Conservation (phyloP, 169 alveolate genomes). For the Eimeria tenella region DNA sequence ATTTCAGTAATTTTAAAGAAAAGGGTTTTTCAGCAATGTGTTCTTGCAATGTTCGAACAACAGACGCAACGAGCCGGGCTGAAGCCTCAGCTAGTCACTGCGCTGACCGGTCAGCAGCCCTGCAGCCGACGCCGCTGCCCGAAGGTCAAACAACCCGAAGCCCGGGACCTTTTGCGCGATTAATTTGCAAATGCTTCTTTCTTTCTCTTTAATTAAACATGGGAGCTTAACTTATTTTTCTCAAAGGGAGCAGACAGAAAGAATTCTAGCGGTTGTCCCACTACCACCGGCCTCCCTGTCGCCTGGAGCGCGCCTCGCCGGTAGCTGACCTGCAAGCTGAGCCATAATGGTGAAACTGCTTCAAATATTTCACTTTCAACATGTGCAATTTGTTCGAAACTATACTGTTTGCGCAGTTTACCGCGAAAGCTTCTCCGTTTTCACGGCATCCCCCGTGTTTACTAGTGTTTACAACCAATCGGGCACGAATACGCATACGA, state of each 20-base stretch:
- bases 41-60: neutral
- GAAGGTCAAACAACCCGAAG: neutral
- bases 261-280: neutral
- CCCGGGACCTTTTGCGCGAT: neutral
- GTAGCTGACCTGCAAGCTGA: neutral
- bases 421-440: too few relatives aligned
- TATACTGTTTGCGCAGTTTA: too few relatives aligned
- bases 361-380: too few relatives aligned
- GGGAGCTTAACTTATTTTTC: neutral
- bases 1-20: neutral
- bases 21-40: neutral
- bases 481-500: too few relatives aligned
- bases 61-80: neutral
- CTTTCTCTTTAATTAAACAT: neutral
- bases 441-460: too few relatives aligned
- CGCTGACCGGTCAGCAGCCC: constrained; percentile 48
- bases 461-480: too few relatives aligned
- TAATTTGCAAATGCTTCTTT: neutral
- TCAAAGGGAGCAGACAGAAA: neutral
- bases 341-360: too few relatives aligned
- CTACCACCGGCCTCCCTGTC: constrained; percentile 20
- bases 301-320: neutral
- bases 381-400: too few relatives aligned
- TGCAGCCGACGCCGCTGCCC: constrained; percentile 33
- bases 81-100: constrained; percentile 58